A percentile compares a stretch with the other conserved stretches of the same genome.
Evolutionary conservation across 768 basidiomycete genomes (phyloP).

Genomic region (Clavaria fumosa): DNA sequence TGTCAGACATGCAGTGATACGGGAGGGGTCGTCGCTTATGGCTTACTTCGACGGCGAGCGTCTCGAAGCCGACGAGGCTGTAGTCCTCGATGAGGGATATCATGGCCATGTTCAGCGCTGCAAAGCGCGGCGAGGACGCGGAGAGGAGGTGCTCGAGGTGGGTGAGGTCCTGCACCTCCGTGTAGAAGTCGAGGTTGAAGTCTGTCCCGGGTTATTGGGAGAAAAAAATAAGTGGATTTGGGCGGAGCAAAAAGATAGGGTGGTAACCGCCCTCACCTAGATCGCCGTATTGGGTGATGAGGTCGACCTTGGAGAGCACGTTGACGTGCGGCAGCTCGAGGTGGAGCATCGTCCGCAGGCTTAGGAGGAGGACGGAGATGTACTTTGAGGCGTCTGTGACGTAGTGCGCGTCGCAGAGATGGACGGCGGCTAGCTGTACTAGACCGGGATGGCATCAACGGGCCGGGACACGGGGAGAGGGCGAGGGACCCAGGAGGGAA

Average conservation of each 20-base stretch:
- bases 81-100: constrained; percentile 91
- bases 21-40: too few species aligned
- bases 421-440: constrained; percentile 78
- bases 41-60: constrained; percentile 80
- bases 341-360: constrained; percentile 94
- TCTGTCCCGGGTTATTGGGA: constrained; percentile 33
- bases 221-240: too few species aligned
- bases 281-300: constrained; percentile 82
- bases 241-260: too few species aligned
- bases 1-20: too few species aligned
- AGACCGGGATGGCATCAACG: too few species aligned
- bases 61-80: constrained; percentile 88
- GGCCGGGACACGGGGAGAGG: too few species aligned
- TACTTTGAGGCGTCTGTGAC: constrained; percentile 95
- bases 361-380: constrained; percentile 79
- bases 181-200: constrained; percentile 96
- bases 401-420: constrained; percentile 94
- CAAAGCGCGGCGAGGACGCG: constrained; percentile 48
- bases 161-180: constrained; percentile 90
- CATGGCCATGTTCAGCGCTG: constrained; percentile 75
- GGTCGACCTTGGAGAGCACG: constrained; percentile 89
- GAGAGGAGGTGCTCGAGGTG: constrained; percentile 69
- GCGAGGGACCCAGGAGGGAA: too few species aligned
- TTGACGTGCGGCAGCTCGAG: constrained; percentile 97
- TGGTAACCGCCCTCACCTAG: too few species aligned